Evolutionary conservation across 805 yeast species (phyloP), one percentile per base, ranked within the genome.

Genomic region (Wickerhamomyces sydowiorum): DNA sequence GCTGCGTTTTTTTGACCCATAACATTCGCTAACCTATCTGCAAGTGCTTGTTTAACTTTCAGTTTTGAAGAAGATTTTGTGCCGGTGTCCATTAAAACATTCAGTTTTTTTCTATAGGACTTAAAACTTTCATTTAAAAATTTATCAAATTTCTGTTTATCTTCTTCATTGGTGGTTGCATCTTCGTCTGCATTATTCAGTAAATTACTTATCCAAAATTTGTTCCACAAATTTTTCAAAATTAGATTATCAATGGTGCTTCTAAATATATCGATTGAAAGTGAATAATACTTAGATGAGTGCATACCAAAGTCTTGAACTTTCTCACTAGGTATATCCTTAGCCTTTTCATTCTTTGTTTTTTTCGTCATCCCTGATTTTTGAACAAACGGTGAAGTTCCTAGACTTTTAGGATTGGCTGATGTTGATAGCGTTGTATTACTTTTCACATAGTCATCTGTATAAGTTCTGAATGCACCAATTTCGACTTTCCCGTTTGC

Each of bases 381-480:
- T 21, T 39, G 45, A 9, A 39, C 41, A 17, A 39, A 41, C 7
- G 51, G 49, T 1, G 54, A 47, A 4, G 23, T 38, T 7, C 42
- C 50, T 9, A 45, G 27, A 20, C 51, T 49, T 14, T 19, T 32
- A 4, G 35, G 14, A 32, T 14, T 10, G 3, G 23, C 20, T 4
- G 23, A 15, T 5, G 35, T 20, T 30, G 23, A 10, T n/a, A n/a
- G n/a, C 8, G 20, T 30, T 19, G 34, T 36, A 35, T 45, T 48
- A 14, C 44, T 37, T 35, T 46, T 42, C 18, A 50, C 28, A 39
- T 54, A 47, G 7, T 52, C 55, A 23, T 71, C 74, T 1, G 73
- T 67, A 36, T 75, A 75, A 0, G 96, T 86, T 57, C 96, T 66
- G 57, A 88, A 89, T 1, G 96, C 96, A 1, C 96, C 96, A 42